Evolutionary conservation across 1,139 yeast genomes (phyloP).

Genomic region (Magnusiomyces magnusii): DNA sequence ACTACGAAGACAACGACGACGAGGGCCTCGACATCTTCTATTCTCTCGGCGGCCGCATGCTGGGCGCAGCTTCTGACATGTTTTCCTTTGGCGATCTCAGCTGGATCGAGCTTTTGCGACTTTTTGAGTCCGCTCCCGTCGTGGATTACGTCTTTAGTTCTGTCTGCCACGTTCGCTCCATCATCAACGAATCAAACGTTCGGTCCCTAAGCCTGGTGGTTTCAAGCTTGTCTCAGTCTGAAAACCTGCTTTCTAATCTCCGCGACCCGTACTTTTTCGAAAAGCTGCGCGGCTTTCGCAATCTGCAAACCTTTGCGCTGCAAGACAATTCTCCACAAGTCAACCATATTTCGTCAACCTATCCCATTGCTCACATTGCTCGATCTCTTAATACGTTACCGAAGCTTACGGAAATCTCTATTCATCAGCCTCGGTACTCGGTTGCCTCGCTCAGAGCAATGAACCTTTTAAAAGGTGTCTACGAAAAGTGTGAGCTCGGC

Average conservation of each 20-base stretch:
- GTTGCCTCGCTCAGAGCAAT: not conserved
- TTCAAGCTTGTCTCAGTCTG: not conserved
- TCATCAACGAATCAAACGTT: not conserved
- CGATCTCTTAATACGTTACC: not conserved
- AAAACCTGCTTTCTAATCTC: not conserved
- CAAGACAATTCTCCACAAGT: not conserved
- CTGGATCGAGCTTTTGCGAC: not conserved
- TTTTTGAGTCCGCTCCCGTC: not conserved
- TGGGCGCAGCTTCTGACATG: not conserved
- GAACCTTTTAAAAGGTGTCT: not conserved
- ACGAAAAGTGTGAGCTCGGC: conserved; percentile 1
- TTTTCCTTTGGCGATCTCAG: conserved; percentile 1
- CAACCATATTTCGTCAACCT: not conserved
- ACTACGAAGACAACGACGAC: not conserved
- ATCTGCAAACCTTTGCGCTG: not conserved
- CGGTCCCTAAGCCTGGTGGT: not conserved
- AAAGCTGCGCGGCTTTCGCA: not conserved
- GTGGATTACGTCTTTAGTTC: not conserved
- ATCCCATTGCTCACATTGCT: not conserved
- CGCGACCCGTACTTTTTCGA: not conserved
- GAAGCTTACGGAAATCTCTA: not conserved
- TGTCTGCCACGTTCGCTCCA: not conserved
- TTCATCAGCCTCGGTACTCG: not conserved
- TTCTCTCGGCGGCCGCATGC: not conserved
- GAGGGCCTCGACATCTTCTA: not conserved